Evolutionary conservation across 345 rosid species (phyloP).

Genomic region (Eucalyptus regnans): DNA sequence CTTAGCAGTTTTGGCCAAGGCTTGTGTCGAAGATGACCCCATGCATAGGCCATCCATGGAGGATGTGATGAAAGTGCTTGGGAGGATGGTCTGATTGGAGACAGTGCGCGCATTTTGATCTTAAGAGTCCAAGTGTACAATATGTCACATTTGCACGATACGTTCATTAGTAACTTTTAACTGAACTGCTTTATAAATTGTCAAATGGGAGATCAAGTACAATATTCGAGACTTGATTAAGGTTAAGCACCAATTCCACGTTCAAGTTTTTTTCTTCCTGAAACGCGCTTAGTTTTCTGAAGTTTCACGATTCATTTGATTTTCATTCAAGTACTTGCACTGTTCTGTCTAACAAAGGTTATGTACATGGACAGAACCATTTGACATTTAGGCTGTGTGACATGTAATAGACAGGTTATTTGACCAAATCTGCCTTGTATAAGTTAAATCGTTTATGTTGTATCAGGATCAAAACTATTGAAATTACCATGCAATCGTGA

Average conservation of each 20-base stretch:
- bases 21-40: conserved; percentile 50
- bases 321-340: not conserved
- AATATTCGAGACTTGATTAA: not conserved
- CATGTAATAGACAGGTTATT: not conserved
- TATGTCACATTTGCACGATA: not conserved
- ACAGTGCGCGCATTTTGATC: not conserved
- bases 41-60: conserved; percentile 39
- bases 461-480: not conserved
- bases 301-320: not conserved
- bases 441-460: not conserved
- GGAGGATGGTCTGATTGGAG: conserved; percentile 19
- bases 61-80: conserved; percentile 43
- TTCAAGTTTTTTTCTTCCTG: not conserved
- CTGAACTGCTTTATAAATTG: not conserved
- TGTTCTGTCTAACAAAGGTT: not conserved
- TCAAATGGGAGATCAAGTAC: not conserved
- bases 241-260: not conserved
- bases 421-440: not conserved
- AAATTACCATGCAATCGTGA: not conserved
- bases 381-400: not conserved
- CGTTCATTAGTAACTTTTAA: not conserved
- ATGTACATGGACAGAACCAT: not conserved
- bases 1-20: conserved; percentile 45
- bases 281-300: not conserved
- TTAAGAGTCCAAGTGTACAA: not conserved